phyloP scores from a whole-genome alignment of 1,284 basidiomycete genomes.

The Leucoagaricus sp. region DNA sequence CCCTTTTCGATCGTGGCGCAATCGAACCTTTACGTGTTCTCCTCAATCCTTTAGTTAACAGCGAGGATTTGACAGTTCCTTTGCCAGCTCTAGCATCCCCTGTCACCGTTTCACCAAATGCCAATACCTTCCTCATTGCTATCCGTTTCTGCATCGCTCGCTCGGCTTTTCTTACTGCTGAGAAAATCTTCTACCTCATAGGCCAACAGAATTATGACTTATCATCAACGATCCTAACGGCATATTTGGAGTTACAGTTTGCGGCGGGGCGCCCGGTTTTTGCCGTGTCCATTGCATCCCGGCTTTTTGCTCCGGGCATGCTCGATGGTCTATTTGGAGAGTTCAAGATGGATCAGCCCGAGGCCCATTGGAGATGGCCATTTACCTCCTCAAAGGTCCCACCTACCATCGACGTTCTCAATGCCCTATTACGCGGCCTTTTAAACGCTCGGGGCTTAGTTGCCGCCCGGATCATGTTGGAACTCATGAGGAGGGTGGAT shows the following conservation, averaged over 20 bases:
- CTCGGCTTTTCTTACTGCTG: constrained; percentile 45
- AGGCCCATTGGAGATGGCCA: constrained; percentile 29
- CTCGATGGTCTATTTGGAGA: background rate
- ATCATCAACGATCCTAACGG: constrained; percentile 47
- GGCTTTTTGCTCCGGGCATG: constrained; percentile 35
- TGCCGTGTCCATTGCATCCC: constrained; percentile 39
- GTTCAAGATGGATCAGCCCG: background rate
- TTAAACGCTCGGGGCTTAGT: constrained; percentile 48
- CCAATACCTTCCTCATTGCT: constrained; percentile 64
- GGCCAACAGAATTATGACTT: constrained; percentile 40
- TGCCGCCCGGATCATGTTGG: constrained; percentile 45
- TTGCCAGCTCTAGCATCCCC: background rate
- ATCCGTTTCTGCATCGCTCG: constrained; percentile 56
- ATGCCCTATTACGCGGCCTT: constrained; percentile 54
- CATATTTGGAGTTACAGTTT: constrained; percentile 59
- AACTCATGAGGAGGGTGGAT: constrained; percentile 51
- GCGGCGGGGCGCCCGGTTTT: constrained; percentile 42
- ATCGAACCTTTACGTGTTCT: constrained; percentile 18
- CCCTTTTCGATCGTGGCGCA: constrained; percentile 42
- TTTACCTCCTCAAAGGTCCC: constrained; percentile 30
- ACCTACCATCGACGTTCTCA: constrained; percentile 56
- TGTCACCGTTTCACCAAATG: constrained; percentile 43
- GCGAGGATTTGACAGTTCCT: background rate
- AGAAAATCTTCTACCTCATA: constrained; percentile 52
- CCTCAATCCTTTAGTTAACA: constrained; percentile 5